Percentiles rank a stretch among this genome's conserved stretches.
phyloP scores from a whole-genome alignment of 345 rosid genomes.

The Laguncularia racemosa region DNA sequence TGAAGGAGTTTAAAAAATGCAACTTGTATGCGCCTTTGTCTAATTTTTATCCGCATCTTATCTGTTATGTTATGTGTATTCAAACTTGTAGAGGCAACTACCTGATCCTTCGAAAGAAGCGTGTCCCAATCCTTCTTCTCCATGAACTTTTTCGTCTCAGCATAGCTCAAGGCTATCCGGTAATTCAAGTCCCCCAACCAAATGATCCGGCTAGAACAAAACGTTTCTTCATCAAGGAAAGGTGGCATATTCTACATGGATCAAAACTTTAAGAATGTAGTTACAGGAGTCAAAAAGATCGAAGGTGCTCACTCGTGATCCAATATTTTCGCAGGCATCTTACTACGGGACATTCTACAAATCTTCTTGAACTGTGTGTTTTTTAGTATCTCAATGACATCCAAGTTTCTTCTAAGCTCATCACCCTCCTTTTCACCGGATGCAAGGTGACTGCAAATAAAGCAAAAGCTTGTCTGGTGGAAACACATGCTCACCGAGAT shows the following conservation, averaged over 20 bases:
- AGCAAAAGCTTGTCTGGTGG: slow-evolving; percentile 82
- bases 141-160: slow-evolving; percentile 59
- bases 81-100: slow-evolving; percentile 7
- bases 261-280: no score
- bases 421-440: slow-evolving; percentile 98
- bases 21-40: no score
- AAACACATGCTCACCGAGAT: slow-evolving; percentile 82
- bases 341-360: slow-evolving; percentile 41
- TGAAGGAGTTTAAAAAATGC: no score
- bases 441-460: slow-evolving; percentile 88
- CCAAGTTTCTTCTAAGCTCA: slow-evolving; percentile 71
- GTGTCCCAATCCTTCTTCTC: slow-evolving; percentile 54
- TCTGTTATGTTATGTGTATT: not conserved
- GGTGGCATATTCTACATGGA: no score
- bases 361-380: slow-evolving; percentile 75
- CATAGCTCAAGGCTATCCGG: slow-evolving; percentile 79
- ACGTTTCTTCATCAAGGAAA: no score
- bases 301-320: slow-evolving; percentile 63
- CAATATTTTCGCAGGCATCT: slow-evolving; percentile 60
- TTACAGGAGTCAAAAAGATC: no score
- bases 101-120: slow-evolving; percentile 87
- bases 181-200: slow-evolving; percentile 97
- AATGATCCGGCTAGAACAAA: slow-evolving; percentile 53
- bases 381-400: slow-evolving; percentile 71
- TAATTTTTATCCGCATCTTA: no score